Percentiles rank a stretch among this genome's conserved stretches.
Evolutionary conservation across 2,329 filamentous ascomycete species (phyloP).

Genomic region (Ophiostoma ips): DNA sequence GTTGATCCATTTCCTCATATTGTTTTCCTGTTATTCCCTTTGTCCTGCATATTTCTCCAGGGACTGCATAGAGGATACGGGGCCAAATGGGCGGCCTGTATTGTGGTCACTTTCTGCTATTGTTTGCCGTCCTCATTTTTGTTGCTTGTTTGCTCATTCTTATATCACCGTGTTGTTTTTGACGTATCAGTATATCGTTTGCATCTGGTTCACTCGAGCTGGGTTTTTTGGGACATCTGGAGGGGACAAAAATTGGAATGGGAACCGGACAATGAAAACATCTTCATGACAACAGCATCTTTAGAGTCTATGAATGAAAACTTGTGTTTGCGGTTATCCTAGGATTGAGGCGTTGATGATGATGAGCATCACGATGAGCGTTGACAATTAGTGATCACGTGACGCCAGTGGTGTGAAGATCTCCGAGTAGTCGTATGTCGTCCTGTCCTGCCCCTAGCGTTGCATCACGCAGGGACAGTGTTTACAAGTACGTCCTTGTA

Average conservation of each 20-base stretch:
- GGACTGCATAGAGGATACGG: slow-evolving; percentile 10
- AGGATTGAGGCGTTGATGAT: too few species aligned
- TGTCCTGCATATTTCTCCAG: slow-evolving; percentile 6
- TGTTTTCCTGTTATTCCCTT: slow-evolving; percentile 4
- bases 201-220: slow-evolving; percentile 7
- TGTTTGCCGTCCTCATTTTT: background rate
- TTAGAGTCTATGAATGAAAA: background rate
- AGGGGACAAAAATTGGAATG: slow-evolving; percentile 10
- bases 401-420: background rate
- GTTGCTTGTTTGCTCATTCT: background rate
- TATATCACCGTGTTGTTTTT: background rate
- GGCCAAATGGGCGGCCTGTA: slow-evolving; percentile 1
- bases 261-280: slow-evolving; percentile 5
- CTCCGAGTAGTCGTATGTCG: too few species aligned
- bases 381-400: too few species aligned
- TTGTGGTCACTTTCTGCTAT: slow-evolving; percentile 4
- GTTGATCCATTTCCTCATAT: background rate
- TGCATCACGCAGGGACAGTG: too few species aligned
- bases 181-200: slow-evolving; percentile 3
- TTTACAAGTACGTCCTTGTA: too few species aligned
- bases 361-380: too few species aligned
- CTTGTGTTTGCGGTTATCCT: too few species aligned
- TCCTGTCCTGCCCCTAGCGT: too few species aligned
- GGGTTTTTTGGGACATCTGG: slow-evolving; percentile 7
- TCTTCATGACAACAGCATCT: background rate